A percentile compares a stretch with the other conserved stretches of the same genome.
phyloP scores from a whole-genome alignment of 805 yeast genomes.

The Saccharomycopsis fermentans region DNA sequence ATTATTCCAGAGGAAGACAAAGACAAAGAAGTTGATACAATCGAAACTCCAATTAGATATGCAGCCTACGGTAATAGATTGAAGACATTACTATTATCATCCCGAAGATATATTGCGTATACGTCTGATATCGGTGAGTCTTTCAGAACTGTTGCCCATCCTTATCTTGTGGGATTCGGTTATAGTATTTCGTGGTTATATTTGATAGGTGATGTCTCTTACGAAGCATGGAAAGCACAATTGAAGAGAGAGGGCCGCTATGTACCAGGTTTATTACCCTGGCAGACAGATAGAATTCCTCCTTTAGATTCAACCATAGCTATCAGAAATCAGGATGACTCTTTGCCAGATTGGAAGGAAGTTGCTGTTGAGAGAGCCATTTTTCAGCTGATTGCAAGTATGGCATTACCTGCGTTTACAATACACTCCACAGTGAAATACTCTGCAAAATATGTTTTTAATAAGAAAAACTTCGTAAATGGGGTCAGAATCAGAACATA shows the following conservation, averaged over 20 bases:
- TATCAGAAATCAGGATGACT: constrained; percentile 26
- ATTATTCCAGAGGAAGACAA: background rate
- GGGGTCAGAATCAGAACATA: constrained; percentile 39
- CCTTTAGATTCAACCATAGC: constrained; percentile 30
- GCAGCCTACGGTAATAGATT: constrained; percentile 75
- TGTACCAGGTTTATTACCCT: constrained; percentile 52
- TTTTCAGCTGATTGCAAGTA: constrained; percentile 73
- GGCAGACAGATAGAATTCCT: constrained; percentile 40
- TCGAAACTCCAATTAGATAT: constrained; percentile 50
- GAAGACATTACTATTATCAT: constrained; percentile 58
- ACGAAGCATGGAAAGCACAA: constrained; percentile 63
- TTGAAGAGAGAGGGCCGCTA: constrained; percentile 57
- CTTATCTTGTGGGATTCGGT: constrained; percentile 49
- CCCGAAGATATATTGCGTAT: constrained; percentile 77
- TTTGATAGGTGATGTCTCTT: constrained; percentile 63
- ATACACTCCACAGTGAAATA: constrained; percentile 69
- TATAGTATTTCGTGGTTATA: constrained; percentile 73
- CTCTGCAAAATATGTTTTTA: constrained; percentile 43
- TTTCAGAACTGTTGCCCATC: constrained; percentile 73
- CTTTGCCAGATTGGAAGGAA: constrained; percentile 57
- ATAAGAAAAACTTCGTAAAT: constrained; percentile 38
- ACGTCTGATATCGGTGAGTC: constrained; percentile 84
- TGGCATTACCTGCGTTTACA: constrained; percentile 83
- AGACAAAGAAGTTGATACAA: constrained; percentile 26
- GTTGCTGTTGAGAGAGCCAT: constrained; percentile 61